Evolutionary conservation across 1,139 yeast genomes (phyloP).

Genomic region (Debaryomyces fabryi): DNA sequence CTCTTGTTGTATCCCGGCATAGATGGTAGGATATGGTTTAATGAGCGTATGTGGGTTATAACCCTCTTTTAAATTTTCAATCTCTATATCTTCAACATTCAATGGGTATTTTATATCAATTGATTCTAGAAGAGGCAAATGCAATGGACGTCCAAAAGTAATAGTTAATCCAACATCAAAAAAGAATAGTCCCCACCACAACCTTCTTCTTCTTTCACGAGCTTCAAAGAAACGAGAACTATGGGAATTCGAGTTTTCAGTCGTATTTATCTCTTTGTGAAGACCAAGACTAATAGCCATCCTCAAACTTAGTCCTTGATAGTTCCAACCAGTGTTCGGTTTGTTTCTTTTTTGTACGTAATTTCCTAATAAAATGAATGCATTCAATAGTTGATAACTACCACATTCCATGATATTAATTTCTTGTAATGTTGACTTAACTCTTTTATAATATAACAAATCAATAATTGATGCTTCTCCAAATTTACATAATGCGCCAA

Average conservation of each 20-base stretch:
- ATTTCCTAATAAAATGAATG: slow-evolving; percentile 57
- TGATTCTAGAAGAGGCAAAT: slow-evolving; percentile 52
- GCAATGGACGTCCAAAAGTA: slow-evolving; percentile 67
- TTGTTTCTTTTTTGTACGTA: slow-evolving; percentile 66
- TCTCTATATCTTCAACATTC: slow-evolving; percentile 52
- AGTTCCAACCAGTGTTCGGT: slow-evolving; percentile 66
- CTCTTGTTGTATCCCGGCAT: slow-evolving; percentile 61
- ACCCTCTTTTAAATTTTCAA: slow-evolving; percentile 16
- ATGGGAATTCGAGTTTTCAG: background rate
- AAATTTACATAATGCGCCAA: slow-evolving; percentile 25
- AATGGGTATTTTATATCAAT: slow-evolving; percentile 54
- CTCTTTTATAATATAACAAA: slow-evolving; percentile 21
- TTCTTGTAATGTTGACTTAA: slow-evolving; percentile 17
- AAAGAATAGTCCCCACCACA: slow-evolving; percentile 66
- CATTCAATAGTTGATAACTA: slow-evolving; percentile 55
- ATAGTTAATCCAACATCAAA: slow-evolving; percentile 68
- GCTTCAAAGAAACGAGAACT: slow-evolving; percentile 19
- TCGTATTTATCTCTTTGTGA: slow-evolving; percentile 20
- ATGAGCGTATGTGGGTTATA: slow-evolving; percentile 15
- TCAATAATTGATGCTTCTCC: slow-evolving; percentile 23
- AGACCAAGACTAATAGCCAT: slow-evolving; percentile 69
- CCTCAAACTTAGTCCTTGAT: slow-evolving; percentile 63
- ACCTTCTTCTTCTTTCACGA: slow-evolving; percentile 48
- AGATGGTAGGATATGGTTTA: slow-evolving; percentile 52
- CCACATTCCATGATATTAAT: slow-evolving; percentile 38